Percentiles rank a stretch among this genome's conserved stretches.
Evolutionary conservation across 2,329 filamentous ascomycete species (phyloP).

Genomic region (Penicillium sp.): DNA sequence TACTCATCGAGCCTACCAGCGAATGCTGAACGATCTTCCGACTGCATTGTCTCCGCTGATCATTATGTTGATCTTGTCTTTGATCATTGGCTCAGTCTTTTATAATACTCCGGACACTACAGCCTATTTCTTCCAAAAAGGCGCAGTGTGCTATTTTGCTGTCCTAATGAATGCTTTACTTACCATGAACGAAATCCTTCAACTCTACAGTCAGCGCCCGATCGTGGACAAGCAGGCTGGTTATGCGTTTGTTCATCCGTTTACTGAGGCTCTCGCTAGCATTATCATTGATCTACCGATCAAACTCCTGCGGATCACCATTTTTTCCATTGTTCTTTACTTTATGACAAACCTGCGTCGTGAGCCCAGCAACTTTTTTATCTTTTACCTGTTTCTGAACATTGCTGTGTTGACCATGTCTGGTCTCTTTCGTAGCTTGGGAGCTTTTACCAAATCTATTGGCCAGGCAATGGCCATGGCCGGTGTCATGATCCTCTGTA

Average conservation of each 20-base stretch:
- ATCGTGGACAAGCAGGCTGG: conserved; percentile 87
- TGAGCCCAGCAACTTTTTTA: conserved; percentile 73
- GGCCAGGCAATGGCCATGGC: conserved; percentile 51
- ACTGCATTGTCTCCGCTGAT: conserved; percentile 62
- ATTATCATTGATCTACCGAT: conserved; percentile 83
- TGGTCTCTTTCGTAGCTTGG: conserved; percentile 79
- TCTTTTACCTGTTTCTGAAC: conserved; percentile 76
- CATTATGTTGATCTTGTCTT: conserved; percentile 67
- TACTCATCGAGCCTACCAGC: conserved; percentile 71
- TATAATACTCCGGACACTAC: conserved; percentile 66
- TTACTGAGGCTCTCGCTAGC: conserved; percentile 79
- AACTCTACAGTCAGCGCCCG: conserved; percentile 79
- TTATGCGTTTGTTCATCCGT: conserved; percentile 86
- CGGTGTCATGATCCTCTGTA: conserved; percentile 26
- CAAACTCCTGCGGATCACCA: conserved; percentile 66
- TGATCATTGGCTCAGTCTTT: conserved; percentile 76
- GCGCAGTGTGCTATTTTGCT: conserved; percentile 77
- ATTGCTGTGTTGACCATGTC: conserved; percentile 72
- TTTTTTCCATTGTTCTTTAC: conserved; percentile 77
- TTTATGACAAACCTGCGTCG: conserved; percentile 81
- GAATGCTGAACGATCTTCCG: conserved; percentile 68
- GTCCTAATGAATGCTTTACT: conserved; percentile 79
- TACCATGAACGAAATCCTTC: conserved; percentile 73
- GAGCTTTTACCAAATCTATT: conserved; percentile 43
- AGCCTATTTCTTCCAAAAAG: conserved; percentile 69